phyloP scores from a whole-genome alignment of 2,329 filamentous ascomycete genomes.

The Nothophaeocryptopus gaeumannii region DNA sequence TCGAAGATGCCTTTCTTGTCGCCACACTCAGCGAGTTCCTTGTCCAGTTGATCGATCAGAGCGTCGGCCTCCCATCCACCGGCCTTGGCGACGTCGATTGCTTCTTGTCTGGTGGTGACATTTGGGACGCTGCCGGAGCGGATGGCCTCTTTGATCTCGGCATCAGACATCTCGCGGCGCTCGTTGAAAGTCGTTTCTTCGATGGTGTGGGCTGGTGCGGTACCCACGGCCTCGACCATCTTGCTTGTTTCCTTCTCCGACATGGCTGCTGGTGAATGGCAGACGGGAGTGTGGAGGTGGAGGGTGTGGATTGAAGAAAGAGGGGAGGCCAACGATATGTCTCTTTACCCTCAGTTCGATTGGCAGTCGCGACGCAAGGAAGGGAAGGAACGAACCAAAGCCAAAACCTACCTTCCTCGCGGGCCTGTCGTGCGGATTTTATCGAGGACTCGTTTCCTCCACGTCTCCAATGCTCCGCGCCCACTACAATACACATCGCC shows the following conservation, averaged over 20 bases:
- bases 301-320: not conserved
- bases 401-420: not conserved
- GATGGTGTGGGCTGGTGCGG: constrained; percentile 20
- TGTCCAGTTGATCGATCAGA: constrained; percentile 42
- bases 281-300: not conserved
- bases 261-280: constrained; percentile 8
- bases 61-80: constrained; percentile 46
- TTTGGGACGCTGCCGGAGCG: constrained; percentile 28
- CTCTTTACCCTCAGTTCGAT: not conserved
- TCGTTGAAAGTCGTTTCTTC: constrained; percentile 24
- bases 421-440: constrained; percentile 5
- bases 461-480: constrained; percentile 3
- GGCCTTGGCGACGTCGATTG: constrained; percentile 32
- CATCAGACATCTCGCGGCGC: constrained; percentile 21
- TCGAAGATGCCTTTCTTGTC: constrained; percentile 49
- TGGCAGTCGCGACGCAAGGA: not conserved
- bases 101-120: constrained; percentile 28
- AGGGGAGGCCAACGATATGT: not conserved
- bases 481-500: not conserved
- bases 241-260: constrained; percentile 24
- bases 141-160: not conserved
- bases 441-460: constrained; percentile 6
- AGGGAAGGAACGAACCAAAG: constrained; percentile 1
- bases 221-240: constrained; percentile 15
- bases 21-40: constrained; percentile 36